These are phyloP conservation scores for Amorphotheca resinae DNA, from an alignment of 495 filamentous ascomycete genomes.

Conservation along the genomic window DNA sequence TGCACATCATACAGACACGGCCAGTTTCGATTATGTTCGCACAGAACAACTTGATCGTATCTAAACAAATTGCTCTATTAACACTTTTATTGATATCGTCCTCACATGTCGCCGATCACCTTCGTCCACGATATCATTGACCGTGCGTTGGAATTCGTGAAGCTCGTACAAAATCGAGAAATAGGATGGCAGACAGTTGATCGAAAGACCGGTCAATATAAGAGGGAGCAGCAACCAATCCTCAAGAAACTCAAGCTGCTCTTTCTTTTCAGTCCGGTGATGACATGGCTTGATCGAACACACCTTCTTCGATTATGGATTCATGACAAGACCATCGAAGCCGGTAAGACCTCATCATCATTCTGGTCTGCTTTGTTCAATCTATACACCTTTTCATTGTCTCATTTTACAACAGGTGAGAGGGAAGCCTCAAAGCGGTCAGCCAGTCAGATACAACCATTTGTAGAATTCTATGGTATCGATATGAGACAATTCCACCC, in stretches of 20 bases:
- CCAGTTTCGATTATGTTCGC: too few relatives aligned
- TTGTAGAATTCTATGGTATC: conserved; percentile 28
- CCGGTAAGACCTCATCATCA: conserved; percentile 2
- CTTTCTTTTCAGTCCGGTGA: conserved; percentile 29
- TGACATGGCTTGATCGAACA: conserved; percentile 29
- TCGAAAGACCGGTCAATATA: conserved; percentile 25
- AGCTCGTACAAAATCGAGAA: conserved; percentile 19
- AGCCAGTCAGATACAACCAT: conserved; percentile 21
- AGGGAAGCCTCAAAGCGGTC: neutral
- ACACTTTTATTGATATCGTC: too few relatives aligned
- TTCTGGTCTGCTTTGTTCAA: neutral
- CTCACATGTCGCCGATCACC: too few relatives aligned
- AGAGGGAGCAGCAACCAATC: conserved; percentile 28
- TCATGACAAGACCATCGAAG: conserved; percentile 19
- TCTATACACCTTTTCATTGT: neutral
- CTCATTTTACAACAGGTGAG: neutral
- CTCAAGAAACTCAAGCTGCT: conserved; percentile 31
- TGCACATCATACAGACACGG: too few relatives aligned
- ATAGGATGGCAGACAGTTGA: conserved; percentile 27
- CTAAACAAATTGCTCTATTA: too few relatives aligned
- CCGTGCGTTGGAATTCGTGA: neutral
- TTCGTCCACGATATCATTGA: neutral
- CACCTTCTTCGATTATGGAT: conserved; percentile 25
- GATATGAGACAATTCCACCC: conserved; percentile 28
- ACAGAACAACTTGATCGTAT: too few relatives aligned